Evolutionary conservation across 805 yeast genomes (phyloP).

Genomic region (Blastobotrys americana): DNA sequence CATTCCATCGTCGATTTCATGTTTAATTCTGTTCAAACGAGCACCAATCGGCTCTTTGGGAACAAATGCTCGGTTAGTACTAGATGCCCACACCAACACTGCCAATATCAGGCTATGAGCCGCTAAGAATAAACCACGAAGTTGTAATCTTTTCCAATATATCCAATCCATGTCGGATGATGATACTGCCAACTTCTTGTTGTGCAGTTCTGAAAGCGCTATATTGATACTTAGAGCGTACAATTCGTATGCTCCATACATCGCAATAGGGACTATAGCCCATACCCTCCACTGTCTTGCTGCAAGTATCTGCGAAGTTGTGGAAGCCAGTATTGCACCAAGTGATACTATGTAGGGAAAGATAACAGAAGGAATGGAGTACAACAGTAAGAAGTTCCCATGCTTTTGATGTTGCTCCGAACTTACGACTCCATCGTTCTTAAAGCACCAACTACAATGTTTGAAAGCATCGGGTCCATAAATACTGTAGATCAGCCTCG

Average conservation of each 20-base stretch:
- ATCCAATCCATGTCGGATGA: constrained; percentile 14
- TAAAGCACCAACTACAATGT: constrained; percentile 20
- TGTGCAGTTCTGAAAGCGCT: neutral
- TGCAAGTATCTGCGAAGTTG: constrained; percentile 6
- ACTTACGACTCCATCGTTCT: constrained; percentile 4
- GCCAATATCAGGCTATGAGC: constrained; percentile 10
- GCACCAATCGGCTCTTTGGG: neutral
- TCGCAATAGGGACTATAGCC: constrained; percentile 3
- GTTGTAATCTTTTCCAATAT: constrained; percentile 14
- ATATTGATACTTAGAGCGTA: constrained; percentile 3
- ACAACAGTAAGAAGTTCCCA: constrained; percentile 12
- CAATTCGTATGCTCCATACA: constrained; percentile 6
- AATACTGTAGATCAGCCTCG: constrained; percentile 16
- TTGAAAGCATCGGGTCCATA: constrained; percentile 20
- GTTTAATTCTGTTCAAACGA: neutral
- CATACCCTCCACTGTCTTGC: constrained; percentile 10
- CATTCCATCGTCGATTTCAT: neutral
- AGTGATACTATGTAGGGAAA: constrained; percentile 16
- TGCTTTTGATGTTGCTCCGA: neutral
- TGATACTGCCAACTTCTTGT: constrained; percentile 9
- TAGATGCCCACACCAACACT: constrained; percentile 2
- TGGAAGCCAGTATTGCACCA: constrained; percentile 12
- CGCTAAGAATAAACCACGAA: constrained; percentile 12
- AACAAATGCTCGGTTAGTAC: neutral
- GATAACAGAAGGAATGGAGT: constrained; percentile 14